These are phyloP conservation scores for Coffea eugenioides DNA, from an alignment of 257 asterid species.

Conservation along the genomic window DNA sequence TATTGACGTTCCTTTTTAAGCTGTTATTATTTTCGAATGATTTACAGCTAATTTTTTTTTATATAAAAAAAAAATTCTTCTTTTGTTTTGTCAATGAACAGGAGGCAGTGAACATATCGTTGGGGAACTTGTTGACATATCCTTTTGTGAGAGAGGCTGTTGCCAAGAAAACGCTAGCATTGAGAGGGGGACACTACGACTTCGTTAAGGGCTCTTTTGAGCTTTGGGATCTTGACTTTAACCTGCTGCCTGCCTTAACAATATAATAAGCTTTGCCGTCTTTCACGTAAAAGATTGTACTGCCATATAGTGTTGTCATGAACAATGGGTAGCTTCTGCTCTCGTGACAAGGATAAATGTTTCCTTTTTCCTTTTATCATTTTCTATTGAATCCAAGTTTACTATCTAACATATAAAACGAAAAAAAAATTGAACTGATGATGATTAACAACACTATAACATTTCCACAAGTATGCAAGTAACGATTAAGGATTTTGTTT, in stretches of 20 bases:
- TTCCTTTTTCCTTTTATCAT: not conserved
- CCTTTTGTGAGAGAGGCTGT: conserved; percentile 82
- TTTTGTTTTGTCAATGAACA: conserved; percentile 21
- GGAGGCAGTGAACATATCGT: conserved; percentile 87
- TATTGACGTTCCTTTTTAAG: too few species aligned
- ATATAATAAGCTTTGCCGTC: conserved; percentile 18
- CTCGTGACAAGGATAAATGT: not conserved
- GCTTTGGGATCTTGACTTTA: conserved; percentile 71
- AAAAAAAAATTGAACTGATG: too few species aligned
- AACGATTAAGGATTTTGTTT: too few species aligned
- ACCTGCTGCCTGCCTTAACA: conserved; percentile 40
- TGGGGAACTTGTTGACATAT: conserved; percentile 67
- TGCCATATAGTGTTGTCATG: too few species aligned
- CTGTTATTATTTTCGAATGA: not conserved
- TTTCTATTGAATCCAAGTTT: not conserved
- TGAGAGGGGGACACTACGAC: conserved; percentile 88
- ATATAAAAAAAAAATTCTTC: not conserved
- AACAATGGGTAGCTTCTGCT: not conserved
- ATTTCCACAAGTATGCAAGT: too few species aligned
- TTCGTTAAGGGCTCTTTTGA: conserved; percentile 75
- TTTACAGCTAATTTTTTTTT: not conserved
- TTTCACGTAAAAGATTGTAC: not conserved
- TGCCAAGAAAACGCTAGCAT: conserved; percentile 44
- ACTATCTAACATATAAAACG: too few species aligned
- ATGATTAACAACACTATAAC: too few species aligned